Evolutionary conservation across 441 rosid species (phyloP).

Genomic region (Eutrema salsugineum): DNA sequence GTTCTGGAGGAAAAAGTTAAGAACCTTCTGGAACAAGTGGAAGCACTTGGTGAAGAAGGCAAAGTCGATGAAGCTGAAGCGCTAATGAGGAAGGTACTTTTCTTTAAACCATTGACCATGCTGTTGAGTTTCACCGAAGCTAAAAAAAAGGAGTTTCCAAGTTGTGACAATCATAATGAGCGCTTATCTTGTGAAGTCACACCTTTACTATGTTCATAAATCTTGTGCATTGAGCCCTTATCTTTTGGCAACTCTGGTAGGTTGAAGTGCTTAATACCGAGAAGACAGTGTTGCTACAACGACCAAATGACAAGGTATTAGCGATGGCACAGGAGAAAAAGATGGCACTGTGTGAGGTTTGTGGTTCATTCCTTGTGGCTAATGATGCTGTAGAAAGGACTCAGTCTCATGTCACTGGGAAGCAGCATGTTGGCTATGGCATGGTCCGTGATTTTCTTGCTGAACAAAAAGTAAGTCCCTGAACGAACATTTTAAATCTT

Average conservation of each 20-base stretch:
- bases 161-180: not conserved
- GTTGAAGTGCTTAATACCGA: conserved; percentile 82
- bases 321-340: conserved; percentile 90
- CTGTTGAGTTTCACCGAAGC: not conserved
- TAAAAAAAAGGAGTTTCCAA: not conserved
- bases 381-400: conserved; percentile 96
- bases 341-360: conserved; percentile 94
- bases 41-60: conserved; percentile 94
- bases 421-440: conserved; percentile 97
- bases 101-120: not conserved
- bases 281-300: conserved; percentile 66
- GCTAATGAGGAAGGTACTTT: conserved; percentile 88
- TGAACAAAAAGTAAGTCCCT: conserved; percentile 64
- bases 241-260: conserved; percentile 35
- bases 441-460: conserved; percentile 91
- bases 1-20: conserved; percentile 89
- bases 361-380: conserved; percentile 96
- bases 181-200: too few relatives aligned
- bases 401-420: conserved; percentile 92
- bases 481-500: not conserved
- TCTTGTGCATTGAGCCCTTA: not conserved
- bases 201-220: not conserved
- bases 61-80: conserved; percentile 99
- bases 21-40: conserved; percentile 92
- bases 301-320: conserved; percentile 59